Conservation (phyloP, 1,139 yeast species). For the Sugiyamaella grinbergsii region DNA sequence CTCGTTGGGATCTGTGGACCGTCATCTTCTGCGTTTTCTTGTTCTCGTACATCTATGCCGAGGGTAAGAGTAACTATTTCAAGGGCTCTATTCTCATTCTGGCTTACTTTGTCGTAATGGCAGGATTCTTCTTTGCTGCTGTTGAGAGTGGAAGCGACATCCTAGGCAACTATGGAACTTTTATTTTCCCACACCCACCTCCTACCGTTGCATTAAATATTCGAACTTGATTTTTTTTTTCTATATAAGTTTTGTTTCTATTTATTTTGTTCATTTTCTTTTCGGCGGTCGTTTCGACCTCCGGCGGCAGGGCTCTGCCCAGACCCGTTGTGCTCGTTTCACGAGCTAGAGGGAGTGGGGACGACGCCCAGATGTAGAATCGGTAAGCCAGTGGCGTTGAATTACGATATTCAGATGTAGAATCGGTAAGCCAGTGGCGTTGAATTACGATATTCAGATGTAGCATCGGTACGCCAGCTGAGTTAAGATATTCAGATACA, state of each 20-base stretch:
- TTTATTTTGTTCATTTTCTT: neutral
- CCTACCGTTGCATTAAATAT: slow-evolving; percentile 12
- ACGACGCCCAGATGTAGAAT: too few species aligned
- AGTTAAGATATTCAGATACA: too few species aligned
- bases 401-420: too few species aligned
- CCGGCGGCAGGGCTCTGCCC: neutral
- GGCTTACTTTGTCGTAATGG: slow-evolving; percentile 71
- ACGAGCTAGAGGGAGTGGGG: too few species aligned
- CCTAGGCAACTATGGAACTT: slow-evolving; percentile 12
- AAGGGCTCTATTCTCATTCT: slow-evolving; percentile 89
- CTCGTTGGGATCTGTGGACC: slow-evolving; percentile 93
- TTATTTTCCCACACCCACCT: slow-evolving; percentile 15
- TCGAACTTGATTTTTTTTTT: slow-evolving; percentile 6
- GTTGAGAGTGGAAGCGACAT: slow-evolving; percentile 41
- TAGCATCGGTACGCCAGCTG: too few species aligned
- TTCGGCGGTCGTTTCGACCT: neutral
- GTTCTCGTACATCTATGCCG: slow-evolving; percentile 93
- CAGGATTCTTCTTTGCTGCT: slow-evolving; percentile 69
- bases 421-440: too few species aligned
- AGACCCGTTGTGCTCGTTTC: neutral
- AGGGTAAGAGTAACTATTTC: slow-evolving; percentile 94
- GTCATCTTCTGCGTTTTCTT: slow-evolving; percentile 82
- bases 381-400: too few species aligned
- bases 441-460: too few species aligned
- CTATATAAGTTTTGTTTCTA: neutral